Evolutionary conservation across 208 protist genomes (phyloP).

Genomic region (Acanthamoeba royreba): DNA sequence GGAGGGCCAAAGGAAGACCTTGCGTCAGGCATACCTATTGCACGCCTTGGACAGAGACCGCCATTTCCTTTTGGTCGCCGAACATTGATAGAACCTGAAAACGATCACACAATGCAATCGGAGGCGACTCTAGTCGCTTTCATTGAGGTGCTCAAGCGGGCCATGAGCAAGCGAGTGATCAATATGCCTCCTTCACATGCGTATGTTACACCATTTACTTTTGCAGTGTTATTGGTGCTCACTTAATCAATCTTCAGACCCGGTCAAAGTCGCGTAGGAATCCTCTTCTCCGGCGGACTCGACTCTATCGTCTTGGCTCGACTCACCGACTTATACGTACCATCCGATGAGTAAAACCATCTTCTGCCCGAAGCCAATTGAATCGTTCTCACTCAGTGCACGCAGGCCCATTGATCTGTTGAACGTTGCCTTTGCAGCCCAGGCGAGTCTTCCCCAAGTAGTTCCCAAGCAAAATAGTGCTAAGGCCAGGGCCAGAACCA

Average conservation of each 20-base stretch:
- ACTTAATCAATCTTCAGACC: neutral
- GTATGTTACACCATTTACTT: neutral
- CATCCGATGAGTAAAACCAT: neutral
- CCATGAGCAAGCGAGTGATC: neutral
- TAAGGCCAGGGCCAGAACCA: neutral
- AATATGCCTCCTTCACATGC: neutral
- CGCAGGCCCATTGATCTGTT: constrained; percentile 65
- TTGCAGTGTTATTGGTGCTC: neutral
- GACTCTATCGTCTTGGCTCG: constrained; percentile 65
- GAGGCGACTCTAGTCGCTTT: neutral
- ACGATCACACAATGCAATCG: neutral
- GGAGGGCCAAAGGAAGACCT: neutral
- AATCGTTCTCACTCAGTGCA: neutral
- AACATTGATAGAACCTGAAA: neutral
- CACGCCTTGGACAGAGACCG: neutral
- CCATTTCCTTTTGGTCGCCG: neutral
- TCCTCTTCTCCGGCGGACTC: constrained; percentile 65
- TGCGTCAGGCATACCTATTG: neutral
- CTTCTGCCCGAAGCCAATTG: neutral
- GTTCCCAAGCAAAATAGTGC: neutral
- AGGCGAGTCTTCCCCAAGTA: neutral
- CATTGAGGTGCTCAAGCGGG: neutral
- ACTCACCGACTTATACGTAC: constrained; percentile 56
- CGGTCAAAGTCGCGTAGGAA: neutral
- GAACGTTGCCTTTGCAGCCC: constrained; percentile 63